phyloP scores from a whole-genome alignment of 805 yeast genomes.

The Wickerhamiella azymoides region DNA sequence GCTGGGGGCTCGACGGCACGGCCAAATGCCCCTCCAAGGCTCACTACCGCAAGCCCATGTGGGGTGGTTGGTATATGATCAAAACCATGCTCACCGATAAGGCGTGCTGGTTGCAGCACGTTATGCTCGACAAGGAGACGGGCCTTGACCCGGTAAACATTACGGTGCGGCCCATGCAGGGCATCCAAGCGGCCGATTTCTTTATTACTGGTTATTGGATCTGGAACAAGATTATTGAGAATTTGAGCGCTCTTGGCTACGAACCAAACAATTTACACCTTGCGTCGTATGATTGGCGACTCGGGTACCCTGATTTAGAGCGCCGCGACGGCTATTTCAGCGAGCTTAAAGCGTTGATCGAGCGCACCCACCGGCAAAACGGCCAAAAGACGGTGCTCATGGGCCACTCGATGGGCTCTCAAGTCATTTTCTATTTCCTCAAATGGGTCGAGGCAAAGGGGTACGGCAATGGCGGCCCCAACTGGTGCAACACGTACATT shows the following conservation, averaged over 20 bases:
- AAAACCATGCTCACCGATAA: constrained; percentile 85
- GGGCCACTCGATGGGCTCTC: constrained; percentile 97
- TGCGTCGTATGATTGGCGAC: constrained; percentile 94
- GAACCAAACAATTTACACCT: constrained; percentile 81
- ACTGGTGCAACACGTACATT: constrained; percentile 78
- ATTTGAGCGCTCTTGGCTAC: constrained; percentile 85
- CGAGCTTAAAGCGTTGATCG: constrained; percentile 60
- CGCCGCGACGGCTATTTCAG: constrained; percentile 75
- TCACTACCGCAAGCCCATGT: constrained; percentile 79
- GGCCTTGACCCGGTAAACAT: constrained; percentile 85
- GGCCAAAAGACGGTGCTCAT: constrained; percentile 61
- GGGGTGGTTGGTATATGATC: constrained; percentile 97
- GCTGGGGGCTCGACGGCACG: constrained; percentile 73
- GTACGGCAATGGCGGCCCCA: constrained; percentile 67
- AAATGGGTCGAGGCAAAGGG: constrained; percentile 96
- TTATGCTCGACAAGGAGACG: constrained; percentile 77
- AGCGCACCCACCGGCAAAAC: constrained; percentile 36
- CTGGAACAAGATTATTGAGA: constrained; percentile 93
- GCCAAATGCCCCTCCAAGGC: constrained; percentile 69
- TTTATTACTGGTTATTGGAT: constrained; percentile 98
- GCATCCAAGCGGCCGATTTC: constrained; percentile 93
- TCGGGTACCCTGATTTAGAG: constrained; percentile 80
- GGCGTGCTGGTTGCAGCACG: constrained; percentile 83
- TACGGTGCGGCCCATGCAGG: constrained; percentile 80
- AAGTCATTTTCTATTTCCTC: constrained; percentile 71